Base-by-base conservation (phyloP, 164 flowering plant genomes). In the Malania oleifera region DNA sequence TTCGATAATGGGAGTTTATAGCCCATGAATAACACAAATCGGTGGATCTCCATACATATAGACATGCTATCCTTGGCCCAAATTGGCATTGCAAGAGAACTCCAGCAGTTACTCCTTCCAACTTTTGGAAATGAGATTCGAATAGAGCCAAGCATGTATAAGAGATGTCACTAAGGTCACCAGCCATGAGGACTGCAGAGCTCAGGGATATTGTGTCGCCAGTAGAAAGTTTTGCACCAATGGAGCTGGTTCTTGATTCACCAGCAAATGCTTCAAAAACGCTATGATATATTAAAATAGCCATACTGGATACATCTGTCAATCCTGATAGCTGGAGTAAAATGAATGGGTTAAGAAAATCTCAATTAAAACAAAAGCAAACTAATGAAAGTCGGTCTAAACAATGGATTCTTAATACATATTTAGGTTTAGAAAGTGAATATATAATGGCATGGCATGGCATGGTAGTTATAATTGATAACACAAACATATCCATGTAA, bases 231-330 rank as follows among this genome's bases (percentile, higher is more conserved):
- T 70, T 76, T 2, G 84, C 81, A 0, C 73, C 77, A 0, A 70
- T 41, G 6, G 61, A 56, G 34, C 80, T 77, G 22, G 74, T 75
- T 61, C 62, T 74, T 13, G 91, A 78, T 61, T 82, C 81, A 34
- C 91, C 87, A 0, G 70, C 82, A n/a, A 74, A 82, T 8, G 87
- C 72, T 0, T 82, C 80, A 19, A 72, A 74, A 70, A 85, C 79
- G 50, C 72, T 51, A 26, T 74, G 59, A 23, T 85, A 82, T 0
- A 71, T 20, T 44, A 85, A 46, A 49, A 70, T 57, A 10, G 85
- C 87, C 75, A 75, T 67, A 70, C 67, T 65, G 45, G 80, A 76
- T 47, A 70, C 43, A 14, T 59, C 63, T 17, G 54, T 12, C 17
- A 80, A 34, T 67, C 74, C 66, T 15, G 82, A 73, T 40, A 68